Evolutionary conservation across 1,284 basidiomycete genomes (phyloP).

Genomic region (Boletellus deceptivus): DNA sequence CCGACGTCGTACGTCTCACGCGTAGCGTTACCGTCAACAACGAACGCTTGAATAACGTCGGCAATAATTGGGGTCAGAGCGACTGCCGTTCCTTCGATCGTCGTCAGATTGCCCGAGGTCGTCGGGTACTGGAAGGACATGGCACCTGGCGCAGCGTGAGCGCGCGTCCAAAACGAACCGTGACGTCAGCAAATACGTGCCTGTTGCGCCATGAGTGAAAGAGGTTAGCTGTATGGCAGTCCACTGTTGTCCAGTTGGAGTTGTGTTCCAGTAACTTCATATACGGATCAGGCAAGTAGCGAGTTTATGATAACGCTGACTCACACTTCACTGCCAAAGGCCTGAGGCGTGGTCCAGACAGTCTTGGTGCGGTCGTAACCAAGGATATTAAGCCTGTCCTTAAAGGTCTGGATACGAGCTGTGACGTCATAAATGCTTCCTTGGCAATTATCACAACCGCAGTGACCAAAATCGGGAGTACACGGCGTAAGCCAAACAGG

Average conservation of each 20-base stretch:
- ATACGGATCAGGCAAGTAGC: not conserved
- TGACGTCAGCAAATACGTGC: conserved; percentile 2
- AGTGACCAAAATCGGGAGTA: conserved; percentile 31
- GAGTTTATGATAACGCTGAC: conserved; percentile 1
- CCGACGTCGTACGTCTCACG: conserved; percentile 4
- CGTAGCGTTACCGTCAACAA: conserved; percentile 12
- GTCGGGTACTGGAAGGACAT: conserved; percentile 33
- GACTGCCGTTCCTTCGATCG: conserved; percentile 23
- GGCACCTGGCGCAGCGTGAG: conserved; percentile 20
- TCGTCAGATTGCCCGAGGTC: conserved; percentile 16
- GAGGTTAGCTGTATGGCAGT: conserved; percentile 24
- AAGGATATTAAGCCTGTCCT: conserved; percentile 28
- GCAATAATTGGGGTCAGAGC: conserved; percentile 7
- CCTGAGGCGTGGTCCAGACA: conserved; percentile 32
- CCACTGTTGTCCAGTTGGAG: conserved; percentile 30
- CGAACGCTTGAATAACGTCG: conserved; percentile 19
- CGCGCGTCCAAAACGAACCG: no score
- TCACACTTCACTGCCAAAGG: conserved; percentile 25
- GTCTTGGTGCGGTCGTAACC: conserved; percentile 28
- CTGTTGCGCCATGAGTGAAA: conserved; percentile 29
- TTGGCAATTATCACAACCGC: conserved; percentile 32
- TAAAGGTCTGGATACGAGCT: conserved; percentile 27
- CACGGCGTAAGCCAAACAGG: conserved; percentile 30
- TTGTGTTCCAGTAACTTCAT: conserved; percentile 29
- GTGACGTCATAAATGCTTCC: conserved; percentile 27